Evolutionary conservation across 2,329 filamentous ascomycete genomes (phyloP).

Genomic region (Pseudogymnoascus sp.): DNA sequence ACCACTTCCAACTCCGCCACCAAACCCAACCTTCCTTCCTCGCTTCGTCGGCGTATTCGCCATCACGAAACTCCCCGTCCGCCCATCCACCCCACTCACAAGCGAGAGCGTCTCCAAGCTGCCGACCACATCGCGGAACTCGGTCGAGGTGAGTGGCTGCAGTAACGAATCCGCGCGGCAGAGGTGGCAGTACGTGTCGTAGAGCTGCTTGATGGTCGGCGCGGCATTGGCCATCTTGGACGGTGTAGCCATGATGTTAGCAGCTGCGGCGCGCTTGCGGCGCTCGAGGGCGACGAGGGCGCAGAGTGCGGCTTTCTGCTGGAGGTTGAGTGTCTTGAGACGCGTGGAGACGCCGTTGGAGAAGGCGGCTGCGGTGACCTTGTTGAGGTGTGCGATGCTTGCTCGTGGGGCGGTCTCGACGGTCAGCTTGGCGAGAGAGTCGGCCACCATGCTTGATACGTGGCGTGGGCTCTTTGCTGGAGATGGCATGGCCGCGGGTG

Average conservation of each 20-base stretch:
- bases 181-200: slow-evolving; percentile 71
- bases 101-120: slow-evolving; percentile 84
- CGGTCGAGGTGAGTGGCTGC: slow-evolving; percentile 79
- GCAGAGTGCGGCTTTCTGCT: slow-evolving; percentile 93
- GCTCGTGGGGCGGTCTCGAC: slow-evolving; percentile 77
- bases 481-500: slow-evolving; percentile 34
- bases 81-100: slow-evolving; percentile 61
- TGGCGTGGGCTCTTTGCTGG: slow-evolving; percentile 27
- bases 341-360: slow-evolving; percentile 81
- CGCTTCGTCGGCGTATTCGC: slow-evolving; percentile 65
- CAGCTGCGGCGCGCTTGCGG: slow-evolving; percentile 49
- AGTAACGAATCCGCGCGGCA: slow-evolving; percentile 85
- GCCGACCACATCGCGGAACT: slow-evolving; percentile 87
- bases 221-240: slow-evolving; percentile 54
- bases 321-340: slow-evolving; percentile 80
- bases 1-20: slow-evolving; percentile 37
- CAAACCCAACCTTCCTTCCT: slow-evolving; percentile 46
- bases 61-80: slow-evolving; percentile 56
- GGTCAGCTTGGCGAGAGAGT: slow-evolving; percentile 50
- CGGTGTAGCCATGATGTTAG: slow-evolving; percentile 41
- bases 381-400: slow-evolving; percentile 83
- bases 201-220: slow-evolving; percentile 76
- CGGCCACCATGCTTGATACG: slow-evolving; percentile 13
- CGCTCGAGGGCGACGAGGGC: slow-evolving; percentile 81
- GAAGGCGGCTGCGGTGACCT: slow-evolving; percentile 81